phyloP scores from a whole-genome alignment of 441 rosid species.

The Jatropha multifida region DNA sequence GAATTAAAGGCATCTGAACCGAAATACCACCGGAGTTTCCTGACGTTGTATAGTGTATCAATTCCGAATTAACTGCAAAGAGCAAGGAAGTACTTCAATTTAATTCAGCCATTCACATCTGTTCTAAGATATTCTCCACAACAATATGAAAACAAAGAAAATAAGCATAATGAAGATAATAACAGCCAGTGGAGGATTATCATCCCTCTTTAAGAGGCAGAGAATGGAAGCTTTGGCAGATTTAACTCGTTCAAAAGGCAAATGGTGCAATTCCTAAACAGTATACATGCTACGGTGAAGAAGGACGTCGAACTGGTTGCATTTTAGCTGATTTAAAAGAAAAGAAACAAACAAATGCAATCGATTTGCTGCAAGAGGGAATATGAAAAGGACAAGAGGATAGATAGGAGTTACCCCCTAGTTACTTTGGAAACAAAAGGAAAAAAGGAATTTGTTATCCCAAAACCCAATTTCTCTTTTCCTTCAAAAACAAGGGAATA shows the following conservation, averaged over 20 bases:
- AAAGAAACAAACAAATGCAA: neutral
- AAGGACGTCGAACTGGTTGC: neutral
- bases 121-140: neutral
- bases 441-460: neutral
- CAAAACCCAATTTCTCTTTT: neutral
- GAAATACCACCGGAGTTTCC: conserved; percentile 76
- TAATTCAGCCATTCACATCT: neutral
- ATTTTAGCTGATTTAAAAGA: neutral
- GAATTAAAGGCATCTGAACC: conserved; percentile 87
- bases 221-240: conserved; percentile 2
- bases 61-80: conserved; percentile 83
- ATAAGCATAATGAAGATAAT: conserved; percentile 3
- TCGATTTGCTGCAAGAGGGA: neutral
- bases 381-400: neutral
- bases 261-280: conserved; percentile 4
- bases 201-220: neutral
- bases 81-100: conserved; percentile 17
- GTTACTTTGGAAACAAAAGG: neutral
- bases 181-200: neutral
- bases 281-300: neutral
- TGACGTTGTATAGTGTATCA: conserved; percentile 88
- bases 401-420: neutral
- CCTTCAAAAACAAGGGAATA: neutral
- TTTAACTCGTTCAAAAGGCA: too few species aligned
- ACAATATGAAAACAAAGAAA: neutral